These are phyloP conservation scores for Penicillium malachiteum DNA, from an alignment of 495 filamentous ascomycete genomes.

Conservation along the genomic window DNA sequence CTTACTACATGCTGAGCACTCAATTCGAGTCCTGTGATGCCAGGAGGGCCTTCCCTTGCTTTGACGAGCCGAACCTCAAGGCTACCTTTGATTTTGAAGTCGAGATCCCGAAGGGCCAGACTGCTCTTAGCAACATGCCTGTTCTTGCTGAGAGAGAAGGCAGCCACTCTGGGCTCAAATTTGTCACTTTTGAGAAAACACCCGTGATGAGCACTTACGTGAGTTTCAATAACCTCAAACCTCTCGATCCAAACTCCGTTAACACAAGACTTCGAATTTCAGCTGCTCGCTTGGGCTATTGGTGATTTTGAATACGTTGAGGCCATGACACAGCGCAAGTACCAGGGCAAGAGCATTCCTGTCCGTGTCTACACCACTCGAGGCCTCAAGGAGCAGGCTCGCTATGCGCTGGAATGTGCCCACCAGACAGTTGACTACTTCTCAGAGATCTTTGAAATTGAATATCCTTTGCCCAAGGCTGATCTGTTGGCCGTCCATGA, in stretches of 20 bases:
- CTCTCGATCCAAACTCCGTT: constrained; percentile 9
- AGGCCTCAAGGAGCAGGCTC: constrained; percentile 84
- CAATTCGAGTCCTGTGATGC: constrained; percentile 98
- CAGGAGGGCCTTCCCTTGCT: constrained; percentile 91
- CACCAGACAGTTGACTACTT: constrained; percentile 91
- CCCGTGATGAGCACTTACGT: constrained; percentile 97
- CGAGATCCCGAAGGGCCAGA: constrained; percentile 81
- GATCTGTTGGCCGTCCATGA: constrained; percentile 96
- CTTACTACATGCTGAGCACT: constrained; percentile 91
- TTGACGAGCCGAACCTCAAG: constrained; percentile 96
- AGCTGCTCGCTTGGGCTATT: constrained; percentile 90
- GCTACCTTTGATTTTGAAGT: constrained; percentile 91
- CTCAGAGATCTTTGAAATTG: constrained; percentile 87
- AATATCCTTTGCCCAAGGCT: constrained; percentile 93
- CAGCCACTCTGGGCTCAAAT: constrained; percentile 63
- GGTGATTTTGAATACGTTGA: constrained; percentile 98
- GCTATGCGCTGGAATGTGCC: constrained; percentile 81
- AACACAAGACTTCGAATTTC: neutral
- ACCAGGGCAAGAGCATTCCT: constrained; percentile 85
- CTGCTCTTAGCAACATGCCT: constrained; percentile 93
- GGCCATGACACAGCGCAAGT: constrained; percentile 79
- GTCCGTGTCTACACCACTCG: constrained; percentile 93
- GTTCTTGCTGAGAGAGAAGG: constrained; percentile 63
- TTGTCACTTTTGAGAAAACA: constrained; percentile 79
- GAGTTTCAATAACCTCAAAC: constrained; percentile 12